Evolutionary conservation across 495 filamentous ascomycete genomes (phyloP).

Genomic region (Aspergillus cristatus): DNA sequence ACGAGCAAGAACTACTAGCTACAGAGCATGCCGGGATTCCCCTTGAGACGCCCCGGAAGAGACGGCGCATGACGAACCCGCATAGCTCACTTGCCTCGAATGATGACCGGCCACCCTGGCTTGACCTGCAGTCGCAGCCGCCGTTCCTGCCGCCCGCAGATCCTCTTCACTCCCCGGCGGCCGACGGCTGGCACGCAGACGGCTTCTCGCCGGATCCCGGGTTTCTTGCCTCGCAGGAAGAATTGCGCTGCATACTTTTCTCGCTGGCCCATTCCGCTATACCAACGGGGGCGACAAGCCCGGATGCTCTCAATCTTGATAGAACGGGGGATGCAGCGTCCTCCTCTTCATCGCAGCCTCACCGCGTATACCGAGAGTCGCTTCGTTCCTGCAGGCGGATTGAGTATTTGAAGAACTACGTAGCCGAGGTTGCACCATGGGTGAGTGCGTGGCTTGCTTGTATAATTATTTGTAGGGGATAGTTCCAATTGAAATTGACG

Average conservation of each 20-base stretch:
- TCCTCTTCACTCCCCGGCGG: constrained; percentile 7
- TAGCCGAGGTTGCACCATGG: constrained; percentile 37
- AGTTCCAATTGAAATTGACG: constrained; percentile 1
- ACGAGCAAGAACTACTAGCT: no score
- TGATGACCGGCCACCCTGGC: no score
- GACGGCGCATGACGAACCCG: no score
- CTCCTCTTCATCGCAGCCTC: constrained; percentile 8
- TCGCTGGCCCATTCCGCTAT: constrained; percentile 26
- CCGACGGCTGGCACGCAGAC: constrained; percentile 25
- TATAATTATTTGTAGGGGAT: neutral
- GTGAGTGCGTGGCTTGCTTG: constrained; percentile 8
- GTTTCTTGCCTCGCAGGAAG: constrained; percentile 31
- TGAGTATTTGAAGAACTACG: constrained; percentile 36
- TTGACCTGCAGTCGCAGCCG: no score
- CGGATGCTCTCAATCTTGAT: constrained; percentile 1
- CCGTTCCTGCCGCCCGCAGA: no score
- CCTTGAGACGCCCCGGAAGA: no score
- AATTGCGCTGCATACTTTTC: constrained; percentile 28
- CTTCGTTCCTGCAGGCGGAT: no score
- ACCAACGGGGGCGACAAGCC: constrained; percentile 19
- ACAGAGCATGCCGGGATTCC: no score
- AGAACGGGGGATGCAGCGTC: neutral
- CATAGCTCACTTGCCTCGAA: no score
- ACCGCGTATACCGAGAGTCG: no score
- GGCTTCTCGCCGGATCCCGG: constrained; percentile 29